These are phyloP conservation scores for Phytophthora lateralis DNA, from an alignment of 352 stramenopile genomes.

Conservation along the genomic window DNA sequence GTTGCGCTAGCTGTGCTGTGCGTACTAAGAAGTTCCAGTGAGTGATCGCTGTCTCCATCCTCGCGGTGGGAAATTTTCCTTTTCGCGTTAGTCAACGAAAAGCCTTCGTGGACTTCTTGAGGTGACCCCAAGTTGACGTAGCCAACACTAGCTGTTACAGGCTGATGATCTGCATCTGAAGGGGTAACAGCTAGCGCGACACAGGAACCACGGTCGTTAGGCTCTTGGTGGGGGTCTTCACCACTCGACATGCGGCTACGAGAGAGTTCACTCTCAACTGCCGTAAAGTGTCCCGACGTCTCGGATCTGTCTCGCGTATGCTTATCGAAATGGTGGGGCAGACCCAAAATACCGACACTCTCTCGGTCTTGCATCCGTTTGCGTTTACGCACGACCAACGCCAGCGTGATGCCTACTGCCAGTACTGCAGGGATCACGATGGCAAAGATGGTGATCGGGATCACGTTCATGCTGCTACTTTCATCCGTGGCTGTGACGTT, in stretches of 20 bases:
- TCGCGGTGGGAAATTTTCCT: slow-evolving; percentile 9
- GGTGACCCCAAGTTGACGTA: slow-evolving; percentile 16
- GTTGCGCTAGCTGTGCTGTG: slow-evolving; percentile 24
- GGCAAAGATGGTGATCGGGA: slow-evolving; percentile 26
- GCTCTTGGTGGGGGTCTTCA: slow-evolving; percentile 14
- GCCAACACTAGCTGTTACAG: slow-evolving; percentile 2
- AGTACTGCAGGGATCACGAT: slow-evolving; percentile 28
- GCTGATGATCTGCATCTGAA: slow-evolving; percentile 7
- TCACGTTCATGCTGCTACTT: slow-evolving; percentile 2
- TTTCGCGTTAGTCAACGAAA: slow-evolving; percentile 8
- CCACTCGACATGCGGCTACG: slow-evolving; percentile 23
- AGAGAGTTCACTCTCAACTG: slow-evolving; percentile 36
- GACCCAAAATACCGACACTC: slow-evolving; percentile 24
- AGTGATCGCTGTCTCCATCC: slow-evolving; percentile 23
- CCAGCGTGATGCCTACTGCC: slow-evolving; percentile 15
- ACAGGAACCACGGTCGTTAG: slow-evolving; percentile 15
- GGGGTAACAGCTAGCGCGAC: slow-evolving; percentile 19
- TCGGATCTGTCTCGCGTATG: slow-evolving; percentile 19
- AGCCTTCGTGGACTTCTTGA: neutral
- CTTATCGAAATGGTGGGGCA: slow-evolving; percentile 35
- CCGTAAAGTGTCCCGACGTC: slow-evolving; percentile 32
- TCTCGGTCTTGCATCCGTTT: slow-evolving; percentile 24
- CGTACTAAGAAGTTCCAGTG: slow-evolving; percentile 23
- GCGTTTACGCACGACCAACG: slow-evolving; percentile 26
- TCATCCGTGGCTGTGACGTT: slow-evolving; percentile 6